These are phyloP conservation scores for Comarum palustre DNA, from an alignment of 306 rosid genomes.

Conservation along the genomic window DNA sequence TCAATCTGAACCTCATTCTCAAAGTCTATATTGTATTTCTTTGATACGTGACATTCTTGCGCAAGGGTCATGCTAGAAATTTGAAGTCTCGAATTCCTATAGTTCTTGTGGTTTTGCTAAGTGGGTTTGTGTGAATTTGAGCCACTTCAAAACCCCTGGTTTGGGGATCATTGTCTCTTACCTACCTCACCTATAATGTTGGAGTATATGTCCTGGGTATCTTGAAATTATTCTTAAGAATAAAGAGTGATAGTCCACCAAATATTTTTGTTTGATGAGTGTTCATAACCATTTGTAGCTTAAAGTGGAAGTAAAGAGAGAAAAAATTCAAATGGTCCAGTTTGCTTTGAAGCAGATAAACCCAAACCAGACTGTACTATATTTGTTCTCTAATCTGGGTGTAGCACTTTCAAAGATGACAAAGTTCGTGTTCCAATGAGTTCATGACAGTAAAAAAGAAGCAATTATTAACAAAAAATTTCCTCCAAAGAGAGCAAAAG, in stretches of 20 bases:
- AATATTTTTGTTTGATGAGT: neutral
- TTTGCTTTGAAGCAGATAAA: neutral
- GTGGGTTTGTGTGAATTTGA: neutral
- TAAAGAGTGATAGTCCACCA: constrained; percentile 3
- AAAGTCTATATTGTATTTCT: neutral
- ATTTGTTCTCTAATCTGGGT: neutral
- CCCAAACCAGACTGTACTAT: neutral
- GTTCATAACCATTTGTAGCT: constrained; percentile 1
- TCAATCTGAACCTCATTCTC: constrained; percentile 16
- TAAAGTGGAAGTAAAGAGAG: neutral
- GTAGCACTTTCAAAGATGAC: neutral
- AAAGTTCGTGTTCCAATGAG: constrained; percentile 12
- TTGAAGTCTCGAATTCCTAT: neutral
- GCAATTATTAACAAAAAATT: neutral
- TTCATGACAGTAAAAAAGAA: neutral
- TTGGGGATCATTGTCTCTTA: neutral
- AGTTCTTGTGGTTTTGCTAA: neutral
- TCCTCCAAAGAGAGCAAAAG: neutral
- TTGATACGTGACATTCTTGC: neutral
- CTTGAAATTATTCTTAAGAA: neutral
- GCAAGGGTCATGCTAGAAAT: constrained; percentile 1
- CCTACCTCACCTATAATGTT: constrained; percentile 5
- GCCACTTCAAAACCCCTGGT: neutral
- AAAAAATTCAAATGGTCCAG: constrained; percentile 19
- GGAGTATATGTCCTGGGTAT: constrained; percentile 1